Evolutionary conservation across 2,329 filamentous ascomycete genomes (phyloP).

Genomic region (Ambrosiella cleistominuta): DNA sequence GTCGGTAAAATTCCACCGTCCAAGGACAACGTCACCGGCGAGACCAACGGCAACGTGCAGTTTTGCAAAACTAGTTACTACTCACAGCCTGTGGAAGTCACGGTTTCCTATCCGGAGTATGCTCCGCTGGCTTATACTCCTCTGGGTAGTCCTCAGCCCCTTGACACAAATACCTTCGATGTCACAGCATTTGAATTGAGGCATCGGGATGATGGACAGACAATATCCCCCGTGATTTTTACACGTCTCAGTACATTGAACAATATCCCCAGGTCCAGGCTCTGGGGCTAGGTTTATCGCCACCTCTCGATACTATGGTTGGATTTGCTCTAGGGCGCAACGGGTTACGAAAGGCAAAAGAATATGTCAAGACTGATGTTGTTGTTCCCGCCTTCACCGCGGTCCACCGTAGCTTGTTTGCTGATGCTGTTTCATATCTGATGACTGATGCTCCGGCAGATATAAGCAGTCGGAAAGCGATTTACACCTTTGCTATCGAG

Average conservation of each 20-base stretch:
- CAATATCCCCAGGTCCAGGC: constrained; percentile 15
- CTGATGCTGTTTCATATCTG: constrained; percentile 15
- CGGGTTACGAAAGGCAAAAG: neutral
- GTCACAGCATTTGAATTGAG: constrained; percentile 20
- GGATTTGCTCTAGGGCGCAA: constrained; percentile 19
- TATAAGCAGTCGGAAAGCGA: neutral
- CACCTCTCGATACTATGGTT: constrained; percentile 20
- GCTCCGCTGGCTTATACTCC: constrained; percentile 6
- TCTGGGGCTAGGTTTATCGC: constrained; percentile 10
- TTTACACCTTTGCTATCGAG: constrained; percentile 10
- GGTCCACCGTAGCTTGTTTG: constrained; percentile 20
- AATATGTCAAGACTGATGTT: constrained; percentile 9
- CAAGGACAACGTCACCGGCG: neutral
- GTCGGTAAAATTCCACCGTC: constrained; percentile 10
- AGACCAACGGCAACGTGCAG: constrained; percentile 18
- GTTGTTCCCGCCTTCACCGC: constrained; percentile 14
- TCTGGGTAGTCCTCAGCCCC: constrained; percentile 1
- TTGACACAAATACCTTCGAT: constrained; percentile 20
- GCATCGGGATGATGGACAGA: constrained; percentile 16
- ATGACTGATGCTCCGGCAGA: neutral
- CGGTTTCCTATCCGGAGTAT: constrained; percentile 17
- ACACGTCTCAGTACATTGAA: constrained; percentile 16
- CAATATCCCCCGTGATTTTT: constrained; percentile 15
- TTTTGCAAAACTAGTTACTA: constrained; percentile 30
- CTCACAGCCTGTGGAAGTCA: constrained; percentile 26